Percentiles rank a stretch among this genome's conserved stretches.
Conservation (phyloP, 1,284 basidiomycete genomes). For the Malassezia sp. region DNA sequence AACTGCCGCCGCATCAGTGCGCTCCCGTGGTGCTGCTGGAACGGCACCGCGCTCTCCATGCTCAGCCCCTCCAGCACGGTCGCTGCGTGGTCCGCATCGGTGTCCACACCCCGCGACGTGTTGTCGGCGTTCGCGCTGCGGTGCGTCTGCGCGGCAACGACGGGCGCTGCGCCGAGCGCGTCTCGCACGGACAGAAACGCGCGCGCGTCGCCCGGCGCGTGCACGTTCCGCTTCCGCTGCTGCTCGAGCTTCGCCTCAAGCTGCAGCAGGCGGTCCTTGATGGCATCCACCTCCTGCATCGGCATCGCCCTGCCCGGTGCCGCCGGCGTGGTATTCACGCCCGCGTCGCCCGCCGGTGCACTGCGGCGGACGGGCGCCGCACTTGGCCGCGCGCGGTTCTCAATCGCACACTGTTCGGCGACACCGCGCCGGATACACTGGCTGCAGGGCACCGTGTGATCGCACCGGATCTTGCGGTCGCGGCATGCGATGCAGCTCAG, state of each 20-base stretch:
- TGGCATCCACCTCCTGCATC: slow-evolving; percentile 32
- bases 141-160: not conserved
- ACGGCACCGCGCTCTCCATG: slow-evolving; percentile 19
- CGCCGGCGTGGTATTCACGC: too few species aligned
- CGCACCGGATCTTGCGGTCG: slow-evolving; percentile 41
- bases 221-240: too few species aligned
- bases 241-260: slow-evolving; percentile 28
- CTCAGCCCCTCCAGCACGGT: slow-evolving; percentile 38
- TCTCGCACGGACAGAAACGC: too few species aligned
- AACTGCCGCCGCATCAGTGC: slow-evolving; percentile 4
- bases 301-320: not conserved
- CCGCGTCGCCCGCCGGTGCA: not conserved
- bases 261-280: slow-evolving; percentile 38
- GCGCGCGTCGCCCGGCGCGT: too few species aligned
- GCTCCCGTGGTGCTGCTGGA: slow-evolving; percentile 8
- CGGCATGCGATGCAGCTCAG: slow-evolving; percentile 35
- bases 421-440: slow-evolving; percentile 1
- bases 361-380: not conserved
- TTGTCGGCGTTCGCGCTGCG: too few species aligned
- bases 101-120: slow-evolving; percentile 24
- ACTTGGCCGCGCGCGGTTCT: not conserved
- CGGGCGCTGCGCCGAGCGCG: too few species aligned
- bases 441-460: slow-evolving; percentile 3
- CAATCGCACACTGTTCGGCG: slow-evolving; percentile 1
- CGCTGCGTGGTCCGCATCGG: slow-evolving; percentile 42